Base-by-base conservation (phyloP, 805 yeast species). In the Schwanniomyces vanrijiae region DNA sequence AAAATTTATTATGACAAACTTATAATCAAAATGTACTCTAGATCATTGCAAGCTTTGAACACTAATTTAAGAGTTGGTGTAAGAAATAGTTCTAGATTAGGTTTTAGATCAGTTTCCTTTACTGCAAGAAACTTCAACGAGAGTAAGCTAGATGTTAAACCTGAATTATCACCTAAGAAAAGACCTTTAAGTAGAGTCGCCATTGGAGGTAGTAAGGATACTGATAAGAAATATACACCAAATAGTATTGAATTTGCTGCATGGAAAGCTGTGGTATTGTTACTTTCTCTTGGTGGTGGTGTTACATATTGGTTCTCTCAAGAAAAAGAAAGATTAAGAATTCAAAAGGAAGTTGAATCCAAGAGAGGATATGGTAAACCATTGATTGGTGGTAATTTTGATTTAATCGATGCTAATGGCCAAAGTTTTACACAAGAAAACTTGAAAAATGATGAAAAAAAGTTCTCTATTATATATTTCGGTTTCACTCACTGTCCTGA, bases 401-500 rank as follows among this genome's bases (percentile, higher is more conserved):
- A 77, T 47, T 71, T 94, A 51, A 68, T 78, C 7, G 96, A 92
- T 62, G 76, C 79, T 28, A 69, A 90, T 44, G 90, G 91, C 33
- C 68, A 85, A 22, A 66, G 64, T 16, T 94, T 94, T 66, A 90
- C 97, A 1, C 83, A 90, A 22, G 75, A 88, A 51, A 77, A 92
- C 56, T 71, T 94, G 60, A 68, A 79, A 51, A 94, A 91, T 28
- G 64, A 69, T 47, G 55, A 68, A 4, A 68, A 67, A 51, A 85
- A 81, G 63, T 94, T 90, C 67, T 82, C 92, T 9, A 72, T 94
- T 40, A 66, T 92, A n/a, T 94, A 94, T 65, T 94, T 94, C 69
- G 99, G 99, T 0, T 94, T 94, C 73, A 88, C 97, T 3, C 91
- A 91, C 69, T 94, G 99, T 70, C 99, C 99, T 5, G 99, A 94